Conservation (phyloP, 345 rosid species). For the Populus euphratica region DNA sequence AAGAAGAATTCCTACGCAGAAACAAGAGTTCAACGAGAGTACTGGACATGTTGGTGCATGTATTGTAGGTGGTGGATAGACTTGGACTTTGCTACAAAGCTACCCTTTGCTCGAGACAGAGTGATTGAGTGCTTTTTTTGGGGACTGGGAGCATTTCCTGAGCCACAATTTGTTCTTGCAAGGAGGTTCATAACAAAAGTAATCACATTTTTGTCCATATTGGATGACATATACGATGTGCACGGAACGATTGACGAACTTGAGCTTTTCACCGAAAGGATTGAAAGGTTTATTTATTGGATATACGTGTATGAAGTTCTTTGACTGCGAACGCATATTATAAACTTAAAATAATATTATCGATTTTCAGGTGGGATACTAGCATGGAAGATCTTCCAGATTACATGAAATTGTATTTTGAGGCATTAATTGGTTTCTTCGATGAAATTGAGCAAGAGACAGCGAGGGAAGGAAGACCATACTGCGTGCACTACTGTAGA, state of each 20-base stretch:
- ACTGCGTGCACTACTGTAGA: neutral
- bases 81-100: conserved; percentile 6
- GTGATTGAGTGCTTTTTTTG: conserved; percentile 30
- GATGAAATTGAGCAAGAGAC: neutral
- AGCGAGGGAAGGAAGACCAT: neutral
- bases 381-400: neutral
- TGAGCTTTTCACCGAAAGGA: conserved; percentile 23
- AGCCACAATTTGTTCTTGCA: conserved; percentile 10
- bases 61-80: conserved; percentile 33
- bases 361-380: conserved; percentile 8
- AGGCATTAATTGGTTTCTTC: neutral
- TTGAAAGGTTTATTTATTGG: conserved; percentile 8
- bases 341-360: too few relatives aligned
- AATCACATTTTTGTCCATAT: neutral
- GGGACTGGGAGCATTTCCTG: conserved; percentile 17
- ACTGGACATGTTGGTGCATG: neutral
- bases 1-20: too few relatives aligned
- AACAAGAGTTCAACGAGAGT: too few relatives aligned
- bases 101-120: conserved; percentile 32
- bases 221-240: conserved; percentile 33
- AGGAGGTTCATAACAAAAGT: conserved; percentile 19
- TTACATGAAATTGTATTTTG: neutral
- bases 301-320: too few relatives aligned
- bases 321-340: too few relatives aligned
- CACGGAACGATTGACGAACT: conserved; percentile 36